Base-by-base conservation (phyloP, 2,329 filamentous ascomycete genomes). In the Cladophialophora psammophila region DNA sequence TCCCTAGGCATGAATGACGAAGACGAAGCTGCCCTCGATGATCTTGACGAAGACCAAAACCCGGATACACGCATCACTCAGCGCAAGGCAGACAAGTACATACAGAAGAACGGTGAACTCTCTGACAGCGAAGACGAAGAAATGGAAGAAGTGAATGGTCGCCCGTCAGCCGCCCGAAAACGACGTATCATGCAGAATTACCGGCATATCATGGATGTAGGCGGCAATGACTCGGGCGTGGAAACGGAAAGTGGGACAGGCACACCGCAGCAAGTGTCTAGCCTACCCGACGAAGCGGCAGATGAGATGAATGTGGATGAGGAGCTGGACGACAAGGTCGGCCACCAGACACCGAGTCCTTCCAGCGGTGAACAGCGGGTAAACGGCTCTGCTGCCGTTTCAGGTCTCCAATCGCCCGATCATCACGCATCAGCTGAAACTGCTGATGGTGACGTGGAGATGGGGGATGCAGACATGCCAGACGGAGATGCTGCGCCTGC, bases 51-150 rank as follows among this genome's bases (percentile, higher is more conserved):
- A 61, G 94, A 97, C 71, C 87, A 92, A 72, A 93, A 95, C 76
- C 90, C 92, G 73, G 94, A 98, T 75, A 87, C 87, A 63, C 90
- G 94, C 32, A 88, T 90, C 79, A 96, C 93, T 0, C 87, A 95
- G 77, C 90, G 92, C 40, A 87, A 90, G 70, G 93, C 91, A 84
- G 94, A 98, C 70, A 89, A 93, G 78, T 89, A 87, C 57, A 86
- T 93, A 32, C 86, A 89, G 61, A 88, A 91, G 65, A 88, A 92
- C 7, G 91, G 91, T 72, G 94, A 97, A 76, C 87, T 94, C 52
- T 91, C 93, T 66, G 91, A 95, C 52, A 96, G 92, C 70, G 93
- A 96, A 68, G 93, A 97, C 67, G 94, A 98, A 73, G 93, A 96
- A 10, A 87, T 93, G 78, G 77, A 77, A 20, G 78, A 78, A 15